These are phyloP conservation scores for Talaromyces sp. DNA, from an alignment of 2,329 filamentous ascomycete species.

Conservation along the genomic window DNA sequence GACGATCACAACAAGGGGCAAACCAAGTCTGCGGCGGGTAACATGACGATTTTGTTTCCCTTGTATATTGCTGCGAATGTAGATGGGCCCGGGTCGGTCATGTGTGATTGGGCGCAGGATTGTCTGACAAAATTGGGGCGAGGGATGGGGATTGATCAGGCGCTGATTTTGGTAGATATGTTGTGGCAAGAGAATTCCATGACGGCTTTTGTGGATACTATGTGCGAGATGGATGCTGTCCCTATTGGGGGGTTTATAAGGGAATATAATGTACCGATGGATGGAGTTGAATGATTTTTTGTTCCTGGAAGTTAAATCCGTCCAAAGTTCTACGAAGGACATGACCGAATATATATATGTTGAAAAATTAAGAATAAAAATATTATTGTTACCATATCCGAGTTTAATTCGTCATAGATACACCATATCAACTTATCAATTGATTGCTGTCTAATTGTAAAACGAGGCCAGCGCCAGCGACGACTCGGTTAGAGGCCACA, in stretches of 20 bases:
- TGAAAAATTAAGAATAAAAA: not conserved
- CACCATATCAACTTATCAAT: not conserved
- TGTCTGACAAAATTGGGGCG: constrained; percentile 26
- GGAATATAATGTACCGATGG: not conserved
- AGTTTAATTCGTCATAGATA: not conserved
- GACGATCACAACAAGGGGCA: constrained; percentile 8
- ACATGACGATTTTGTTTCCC: constrained; percentile 32
- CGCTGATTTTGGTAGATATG: constrained; percentile 29
- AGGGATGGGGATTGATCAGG: constrained; percentile 34
- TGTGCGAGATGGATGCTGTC: not conserved
- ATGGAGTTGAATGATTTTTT: not conserved
- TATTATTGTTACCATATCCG: not conserved
- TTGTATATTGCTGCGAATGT: constrained; percentile 31
- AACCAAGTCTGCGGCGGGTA: constrained; percentile 23
- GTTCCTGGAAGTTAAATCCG: not conserved
- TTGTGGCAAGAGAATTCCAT: constrained; percentile 13
- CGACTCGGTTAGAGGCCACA: constrained; percentile 67
- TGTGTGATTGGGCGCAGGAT: constrained; percentile 28
- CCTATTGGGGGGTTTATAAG: too few species aligned
- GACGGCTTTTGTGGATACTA: constrained; percentile 1
- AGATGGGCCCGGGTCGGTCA: constrained; percentile 20
- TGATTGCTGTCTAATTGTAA: not conserved
- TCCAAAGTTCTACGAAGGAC: not conserved
- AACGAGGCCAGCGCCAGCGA: constrained; percentile 31
- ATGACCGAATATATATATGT: not conserved